Conservation (phyloP, 225 moss, liverwort and hornwort genomes). For the Polytrichum formosum region DNA sequence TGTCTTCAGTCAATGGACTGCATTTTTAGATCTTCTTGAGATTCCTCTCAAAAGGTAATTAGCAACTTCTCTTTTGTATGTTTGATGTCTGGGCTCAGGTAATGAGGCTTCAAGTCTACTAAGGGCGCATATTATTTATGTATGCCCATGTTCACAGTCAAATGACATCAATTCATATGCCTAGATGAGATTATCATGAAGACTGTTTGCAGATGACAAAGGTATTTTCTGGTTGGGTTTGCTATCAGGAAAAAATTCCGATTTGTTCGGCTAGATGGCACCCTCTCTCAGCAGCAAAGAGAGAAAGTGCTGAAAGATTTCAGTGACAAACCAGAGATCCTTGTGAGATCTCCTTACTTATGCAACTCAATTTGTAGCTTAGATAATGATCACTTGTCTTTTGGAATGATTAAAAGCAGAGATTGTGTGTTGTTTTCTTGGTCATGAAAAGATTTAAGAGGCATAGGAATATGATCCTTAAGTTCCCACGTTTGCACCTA, state of each 20-base stretch:
- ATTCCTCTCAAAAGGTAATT: conserved; percentile 70
- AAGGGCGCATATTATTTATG: not conserved
- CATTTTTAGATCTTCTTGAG: conserved; percentile 86
- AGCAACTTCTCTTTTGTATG: not conserved
- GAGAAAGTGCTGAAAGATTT: conserved; percentile 75
- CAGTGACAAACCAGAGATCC: conserved; percentile 52
- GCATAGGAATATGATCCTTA: no score
- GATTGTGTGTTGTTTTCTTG: no score
- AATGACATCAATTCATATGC: no score
- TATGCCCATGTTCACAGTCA: not conserved
- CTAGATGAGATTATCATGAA: no score
- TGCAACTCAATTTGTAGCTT: no score
- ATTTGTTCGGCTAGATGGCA: conserved; percentile 76
- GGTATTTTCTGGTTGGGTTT: not conserved
- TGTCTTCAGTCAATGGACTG: conserved; percentile 92
- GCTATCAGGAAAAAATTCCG: conserved; percentile 48
- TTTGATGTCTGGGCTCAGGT: no score
- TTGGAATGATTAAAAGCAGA: no score
- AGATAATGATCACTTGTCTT: no score
- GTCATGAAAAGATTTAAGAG: no score
- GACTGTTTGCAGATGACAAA: not conserved
- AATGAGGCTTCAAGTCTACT: no score
- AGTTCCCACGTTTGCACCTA: no score
- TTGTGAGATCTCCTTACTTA: conserved; percentile 33
- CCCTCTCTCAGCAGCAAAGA: conserved; percentile 79